Evolutionary conservation across 768 basidiomycete genomes (phyloP), one percentile per base, ranked within the genome.

Genomic region (Mycena metata): DNA sequence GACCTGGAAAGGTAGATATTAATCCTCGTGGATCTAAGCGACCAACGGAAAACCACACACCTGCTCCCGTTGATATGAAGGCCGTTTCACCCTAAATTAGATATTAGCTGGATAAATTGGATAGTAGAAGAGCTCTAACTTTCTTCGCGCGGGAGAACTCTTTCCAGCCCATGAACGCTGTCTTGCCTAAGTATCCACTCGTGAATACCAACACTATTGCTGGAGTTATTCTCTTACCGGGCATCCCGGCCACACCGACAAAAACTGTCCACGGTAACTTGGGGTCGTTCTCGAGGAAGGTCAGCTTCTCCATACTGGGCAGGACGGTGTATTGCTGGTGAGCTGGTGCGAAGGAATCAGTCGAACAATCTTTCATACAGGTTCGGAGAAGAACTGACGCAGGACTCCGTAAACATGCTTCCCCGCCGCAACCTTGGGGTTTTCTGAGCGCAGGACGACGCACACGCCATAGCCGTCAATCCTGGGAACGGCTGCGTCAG

Each of bases 191-290:
- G 36, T 42, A 42, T n/a, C n/a, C n/a, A n/a, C n/a, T n/a, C n/a
- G n/a, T n/a, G 9, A 35, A 41, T n/a, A n/a, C n/a, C n/a, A n/a
- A n/a, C n/a, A n/a, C 45, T 35, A n/a, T 5, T 3, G 41, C n/a
- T 24, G 74, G 16, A 56, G 23, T 17, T 7, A 51, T n/a, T 24
- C 11, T 30, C 57, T 1, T 76, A 85, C 84, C 82, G 77, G 87
- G 83, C 86, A 88, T 88, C 17, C 89, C 89, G 5, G 82, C 79
- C 1, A 84, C 83, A 17, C 89, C 88, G 33, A 87, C 73, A 69
- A 83, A 88, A 0, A 77, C 77, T n/a, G 63, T 64, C 57, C 49
- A 65, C 15, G 70, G 65, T 4, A 70, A 36, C 26, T 46, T 36
- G 7, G 64, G 61, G n/a, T 61, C 39, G 16, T 52, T 45, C 35